Conservation (phyloP, 345 rosid genomes). For the Kernera saxatilis region DNA sequence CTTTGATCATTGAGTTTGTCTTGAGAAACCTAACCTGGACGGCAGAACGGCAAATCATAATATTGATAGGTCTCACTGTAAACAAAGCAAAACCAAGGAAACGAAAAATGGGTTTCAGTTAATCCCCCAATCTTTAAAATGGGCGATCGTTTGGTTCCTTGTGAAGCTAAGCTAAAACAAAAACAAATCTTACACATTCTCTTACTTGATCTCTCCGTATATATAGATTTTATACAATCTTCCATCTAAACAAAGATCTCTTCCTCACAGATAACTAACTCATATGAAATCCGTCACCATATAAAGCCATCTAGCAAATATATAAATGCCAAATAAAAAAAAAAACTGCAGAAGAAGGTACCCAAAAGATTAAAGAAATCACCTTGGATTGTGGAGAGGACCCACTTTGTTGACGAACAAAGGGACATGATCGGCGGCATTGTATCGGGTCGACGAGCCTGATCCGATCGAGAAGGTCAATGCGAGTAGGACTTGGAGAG, state of each 20-base stretch:
- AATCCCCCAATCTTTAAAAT: background rate
- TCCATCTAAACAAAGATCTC: background rate
- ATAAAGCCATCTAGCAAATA: background rate
- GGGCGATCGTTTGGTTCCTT: conserved; percentile 2
- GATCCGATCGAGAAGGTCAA: conserved; percentile 33
- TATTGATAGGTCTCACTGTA: conserved; percentile 83
- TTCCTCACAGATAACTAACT: background rate
- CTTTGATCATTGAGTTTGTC: background rate
- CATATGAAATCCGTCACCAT: background rate
- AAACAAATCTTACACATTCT: conserved; percentile 1
- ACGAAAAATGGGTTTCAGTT: background rate
- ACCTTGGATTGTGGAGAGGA: conserved; percentile 83
- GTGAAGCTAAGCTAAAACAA: conserved; percentile 1
- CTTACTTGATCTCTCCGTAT: background rate
- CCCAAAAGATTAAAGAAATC: background rate
- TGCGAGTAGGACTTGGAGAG: conserved; percentile 11
- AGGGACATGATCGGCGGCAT: conserved; percentile 64
- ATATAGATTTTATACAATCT: background rate
- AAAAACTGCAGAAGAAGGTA: too few species aligned
- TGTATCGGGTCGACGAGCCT: conserved; percentile 39
- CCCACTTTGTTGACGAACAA: conserved; percentile 74
- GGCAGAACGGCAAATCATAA: conserved; percentile 76
- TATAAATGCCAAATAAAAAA: background rate
- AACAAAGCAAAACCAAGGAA: background rate
- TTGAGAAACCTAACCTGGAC: conserved; percentile 62